Base-by-base conservation (phyloP, 495 filamentous ascomycete species). In the Darksidea phi region DNA sequence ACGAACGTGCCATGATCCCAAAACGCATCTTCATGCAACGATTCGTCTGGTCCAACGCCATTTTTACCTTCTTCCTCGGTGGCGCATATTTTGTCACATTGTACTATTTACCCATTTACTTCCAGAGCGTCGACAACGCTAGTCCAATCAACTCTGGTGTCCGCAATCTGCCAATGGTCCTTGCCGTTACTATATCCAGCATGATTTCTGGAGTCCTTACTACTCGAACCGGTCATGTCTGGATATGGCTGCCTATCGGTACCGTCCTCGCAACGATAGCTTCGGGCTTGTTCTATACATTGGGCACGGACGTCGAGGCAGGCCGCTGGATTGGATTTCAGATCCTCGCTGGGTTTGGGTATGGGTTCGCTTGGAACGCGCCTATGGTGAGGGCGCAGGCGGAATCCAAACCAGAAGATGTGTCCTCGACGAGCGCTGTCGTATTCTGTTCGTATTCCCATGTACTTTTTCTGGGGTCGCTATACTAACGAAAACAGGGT, bases 101-200 rank as follows among this genome's bases (percentile, higher is more conserved):
- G 0, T 86, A 88, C 65, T 85, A 80, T 49, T 71, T 86, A 28
- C 78, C 86, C 0, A 74, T 90, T 20, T 90, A 85, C 70, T 85
- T 86, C 66, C 73, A 83, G 49, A 77, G 81, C 10, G 78, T 87
- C 28, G 78, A 81, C 50, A 78, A 73, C 52, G 74, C 78, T 41
- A 70, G 74, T 0, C 74, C 82, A 0, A 79, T 81, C 3, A 60
- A 82, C 6, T 74, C 84, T 1, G 85, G 86, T 5, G 72, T 89
- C 5, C 75, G 79, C 2, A 63, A 88, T 7, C 76, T 89, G 36
- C 83, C 85, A 0, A 72, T 74, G 26, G 80, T 81, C 8, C 79
- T 84, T 57, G 79, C 80, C 13, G 70, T 82, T 20, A 38, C 63
- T 42, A 59, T 58, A 32, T 46, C 62, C 26, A 46, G 17, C 2